Base-by-base conservation (phyloP, 768 basidiomycete species). In the Panellus pusillus region DNA sequence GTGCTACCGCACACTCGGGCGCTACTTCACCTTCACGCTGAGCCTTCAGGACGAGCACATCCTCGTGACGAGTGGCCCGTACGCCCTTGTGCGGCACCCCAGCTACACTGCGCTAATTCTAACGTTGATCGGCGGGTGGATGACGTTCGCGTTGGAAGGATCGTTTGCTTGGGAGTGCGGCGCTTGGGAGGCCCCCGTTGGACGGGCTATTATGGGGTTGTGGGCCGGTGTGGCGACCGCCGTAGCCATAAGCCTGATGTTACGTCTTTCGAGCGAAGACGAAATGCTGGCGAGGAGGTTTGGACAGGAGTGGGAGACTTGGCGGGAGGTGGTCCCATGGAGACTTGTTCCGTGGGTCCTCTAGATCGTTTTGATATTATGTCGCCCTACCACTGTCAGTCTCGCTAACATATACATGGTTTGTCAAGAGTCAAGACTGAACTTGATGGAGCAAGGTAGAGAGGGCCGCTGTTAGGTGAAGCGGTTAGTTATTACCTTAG, bases 1-100 rank as follows among this genome's bases (percentile, higher is more conserved):
- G 15, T 74, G 72, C 55, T 76, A 68, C 54, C 65, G 66, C 31
- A 66, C 68, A 2, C 68, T 77, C 9, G 74, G 73, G 18, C 56
- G 55, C 6, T 58, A 69, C 12, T 76, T 75, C 63, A 75, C 71
- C 1, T 75, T 75, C 48, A 70, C 74, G 41, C 64, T 75, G 6
- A 66, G 66, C 47, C 65, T 75, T 15, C 65, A 57, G 44, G 58
- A 67, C 28, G 57, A 67, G n/a, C 74, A 77, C 52, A 49, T 31
- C 36, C 69, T 77, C 44, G 44, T 75, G 27, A 66, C 66, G 0
- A 32, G 58, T 2, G 73, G 74, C 1, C 74, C 73, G 1, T 76
- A 76, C 47, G 54, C 71, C 5, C 47, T 66, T 41, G 64, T 74
- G 14, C 67, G 74, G 36, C 74, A 76, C 54, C 75, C 75, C 3